Evolutionary conservation across 305 asterid species (phyloP).

Genomic region (Stenogyne calaminthoides): DNA sequence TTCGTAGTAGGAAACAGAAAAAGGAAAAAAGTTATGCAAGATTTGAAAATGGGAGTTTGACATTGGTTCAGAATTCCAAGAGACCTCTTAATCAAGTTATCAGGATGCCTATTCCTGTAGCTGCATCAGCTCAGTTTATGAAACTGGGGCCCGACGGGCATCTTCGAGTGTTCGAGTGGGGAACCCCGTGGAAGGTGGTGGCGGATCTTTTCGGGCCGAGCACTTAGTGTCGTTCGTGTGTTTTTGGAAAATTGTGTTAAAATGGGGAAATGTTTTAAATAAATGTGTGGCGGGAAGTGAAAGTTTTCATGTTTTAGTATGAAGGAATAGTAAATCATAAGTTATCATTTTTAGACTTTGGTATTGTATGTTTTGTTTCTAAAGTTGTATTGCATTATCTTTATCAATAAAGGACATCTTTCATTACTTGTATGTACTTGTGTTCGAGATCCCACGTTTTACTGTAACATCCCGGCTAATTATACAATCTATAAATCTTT

Average conservation of each 20-base stretch:
- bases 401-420: neutral
- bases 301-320: neutral
- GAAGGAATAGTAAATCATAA: neutral
- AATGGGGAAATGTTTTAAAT: neutral
- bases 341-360: neutral
- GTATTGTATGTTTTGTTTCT: neutral
- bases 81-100: conserved; percentile 9
- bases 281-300: neutral
- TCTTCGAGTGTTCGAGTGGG: conserved; percentile 44
- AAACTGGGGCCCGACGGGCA: conserved; percentile 45
- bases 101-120: neutral
- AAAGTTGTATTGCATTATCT: neutral
- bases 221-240: neutral
- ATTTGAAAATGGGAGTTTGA: conserved; percentile 44
- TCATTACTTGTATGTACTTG: neutral
- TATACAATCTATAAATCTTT: no score
- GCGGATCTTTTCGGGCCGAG: conserved; percentile 27
- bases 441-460: neutral
- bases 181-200: conserved; percentile 27
- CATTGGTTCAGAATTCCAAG: conserved; percentile 21
- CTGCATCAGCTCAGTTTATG: conserved; percentile 42
- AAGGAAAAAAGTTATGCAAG: conserved; percentile 29
- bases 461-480: no score
- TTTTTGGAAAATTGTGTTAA: neutral
- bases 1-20: conserved; percentile 13